Evolutionary conservation across 345 rosid species (phyloP).

Genomic region (Populus ilicifolia): DNA sequence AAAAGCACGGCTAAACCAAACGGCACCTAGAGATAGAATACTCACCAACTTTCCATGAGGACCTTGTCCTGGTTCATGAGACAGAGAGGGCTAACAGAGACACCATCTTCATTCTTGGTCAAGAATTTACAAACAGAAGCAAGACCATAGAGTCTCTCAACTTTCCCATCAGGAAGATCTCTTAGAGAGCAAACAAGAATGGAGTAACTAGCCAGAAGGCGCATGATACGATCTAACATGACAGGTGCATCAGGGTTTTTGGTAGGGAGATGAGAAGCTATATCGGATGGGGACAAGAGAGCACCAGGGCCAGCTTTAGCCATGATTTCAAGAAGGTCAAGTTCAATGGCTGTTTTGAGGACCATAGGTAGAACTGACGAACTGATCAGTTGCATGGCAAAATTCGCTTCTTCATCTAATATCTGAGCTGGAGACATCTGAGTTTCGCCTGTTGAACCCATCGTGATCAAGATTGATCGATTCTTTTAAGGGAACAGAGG

Average conservation of each 20-base stretch:
- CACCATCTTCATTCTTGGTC: conserved; percentile 77
- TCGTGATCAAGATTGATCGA: conserved; percentile 5
- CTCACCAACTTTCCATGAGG: conserved; percentile 91
- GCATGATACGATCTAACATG: conserved; percentile 70
- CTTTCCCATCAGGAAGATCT: conserved; percentile 36
- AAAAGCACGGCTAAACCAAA: too few species aligned
- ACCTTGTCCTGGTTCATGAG: conserved; percentile 90
- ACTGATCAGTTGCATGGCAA: conserved; percentile 69
- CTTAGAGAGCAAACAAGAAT: conserved; percentile 49
- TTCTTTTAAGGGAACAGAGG: not conserved
- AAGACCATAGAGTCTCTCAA: conserved; percentile 60
- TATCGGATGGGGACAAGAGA: conserved; percentile 51
- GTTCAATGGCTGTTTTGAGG: conserved; percentile 82
- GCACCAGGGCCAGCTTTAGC: conserved; percentile 53
- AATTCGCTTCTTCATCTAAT: conserved; percentile 72
- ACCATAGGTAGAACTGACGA: conserved; percentile 83
- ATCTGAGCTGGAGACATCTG: conserved; percentile 66
- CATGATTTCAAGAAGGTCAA: conserved; percentile 81
- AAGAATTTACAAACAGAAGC: conserved; percentile 85
- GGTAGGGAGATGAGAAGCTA: conserved; percentile 68
- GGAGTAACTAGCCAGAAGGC: conserved; percentile 66
- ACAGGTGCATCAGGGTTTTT: conserved; percentile 69
- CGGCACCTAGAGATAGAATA: too few species aligned
- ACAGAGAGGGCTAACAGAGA: conserved; percentile 56
- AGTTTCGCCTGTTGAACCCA: conserved; percentile 67